Evolutionary conservation across 495 filamentous ascomycete species (phyloP).

Genomic region (Eremomyces bilateralis): DNA sequence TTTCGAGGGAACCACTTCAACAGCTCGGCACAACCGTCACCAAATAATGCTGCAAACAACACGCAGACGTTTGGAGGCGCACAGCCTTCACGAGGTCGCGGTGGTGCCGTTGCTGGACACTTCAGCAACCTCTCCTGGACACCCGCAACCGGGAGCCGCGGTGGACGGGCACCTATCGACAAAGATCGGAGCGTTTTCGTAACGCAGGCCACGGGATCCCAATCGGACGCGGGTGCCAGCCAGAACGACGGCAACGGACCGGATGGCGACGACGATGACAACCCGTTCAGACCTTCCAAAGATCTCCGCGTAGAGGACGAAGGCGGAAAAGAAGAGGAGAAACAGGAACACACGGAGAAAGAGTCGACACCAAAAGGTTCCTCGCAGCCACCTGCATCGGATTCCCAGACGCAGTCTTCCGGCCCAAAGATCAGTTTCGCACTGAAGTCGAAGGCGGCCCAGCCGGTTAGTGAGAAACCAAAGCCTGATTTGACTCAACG

Average conservation of each 20-base stretch:
- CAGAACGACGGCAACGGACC: conserved; percentile 11
- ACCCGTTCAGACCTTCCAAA: conserved; percentile 38
- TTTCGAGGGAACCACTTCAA: conserved; percentile 32
- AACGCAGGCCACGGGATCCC: conserved; percentile 10
- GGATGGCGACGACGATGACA: conserved; percentile 32
- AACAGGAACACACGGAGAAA: conserved; percentile 27
- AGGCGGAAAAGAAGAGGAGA: conserved; percentile 22
- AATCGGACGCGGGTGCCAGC: conserved; percentile 12
- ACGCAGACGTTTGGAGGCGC: too few relatives aligned
- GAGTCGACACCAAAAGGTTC: neutral
- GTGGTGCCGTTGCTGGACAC: conserved; percentile 25
- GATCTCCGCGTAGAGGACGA: conserved; percentile 43
- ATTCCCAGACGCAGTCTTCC: conserved; percentile 25
- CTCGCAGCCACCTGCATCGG: neutral
- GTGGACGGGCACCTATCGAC: conserved; percentile 17
- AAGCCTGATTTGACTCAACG: conserved; percentile 55
- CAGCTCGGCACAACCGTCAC: too few relatives aligned
- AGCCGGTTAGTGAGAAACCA: conserved; percentile 29
- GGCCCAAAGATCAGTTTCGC: conserved; percentile 72
- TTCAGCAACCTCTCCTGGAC: conserved; percentile 44
- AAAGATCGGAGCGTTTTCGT: conserved; percentile 10
- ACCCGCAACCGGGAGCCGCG: conserved; percentile 20
- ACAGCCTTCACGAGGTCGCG: conserved; percentile 12
- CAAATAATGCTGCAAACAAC: too few relatives aligned
- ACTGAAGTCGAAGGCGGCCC: conserved; percentile 47